phyloP scores from a whole-genome alignment of 2,329 filamentous ascomycete genomes.

The Boeremia exigua region DNA sequence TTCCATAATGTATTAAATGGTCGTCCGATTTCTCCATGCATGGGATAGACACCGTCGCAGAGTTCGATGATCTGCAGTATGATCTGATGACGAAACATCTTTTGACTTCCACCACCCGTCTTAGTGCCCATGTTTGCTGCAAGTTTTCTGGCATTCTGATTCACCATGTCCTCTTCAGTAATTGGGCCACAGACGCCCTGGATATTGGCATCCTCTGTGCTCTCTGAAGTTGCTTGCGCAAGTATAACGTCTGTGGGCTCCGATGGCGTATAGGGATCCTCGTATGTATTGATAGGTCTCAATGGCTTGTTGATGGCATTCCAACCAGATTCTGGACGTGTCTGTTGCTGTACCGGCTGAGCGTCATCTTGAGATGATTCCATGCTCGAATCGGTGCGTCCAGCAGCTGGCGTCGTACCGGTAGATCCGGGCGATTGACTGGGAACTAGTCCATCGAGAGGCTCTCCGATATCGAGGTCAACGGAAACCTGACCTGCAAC shows the following conservation, averaged over 20 bases:
- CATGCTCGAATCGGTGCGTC: background rate
- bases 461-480: background rate
- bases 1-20: conserved; percentile 63
- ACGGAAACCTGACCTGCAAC: too few relatives aligned
- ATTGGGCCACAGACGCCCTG: conserved; percentile 18
- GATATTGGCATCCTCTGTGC: conserved; percentile 1
- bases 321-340: conserved; percentile 16
- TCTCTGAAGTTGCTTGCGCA: background rate
- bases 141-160: conserved; percentile 12
- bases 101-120: conserved; percentile 21
- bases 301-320: conserved; percentile 25
- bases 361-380: background rate
- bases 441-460: background rate
- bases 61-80: conserved; percentile 61
- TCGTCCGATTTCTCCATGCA: conserved; percentile 61
- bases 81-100: conserved; percentile 48
- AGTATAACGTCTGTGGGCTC: background rate
- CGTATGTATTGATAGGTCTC: conserved; percentile 13
- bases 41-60: conserved; percentile 62
- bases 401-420: background rate
- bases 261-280: conserved; percentile 25
- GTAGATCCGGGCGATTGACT: background rate
- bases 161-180: conserved; percentile 8
- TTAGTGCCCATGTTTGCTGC: conserved; percentile 25
- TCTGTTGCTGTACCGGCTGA: background rate